Conservation (phyloP, 192 early-diverging fungal genomes). For the Coemansia brasiliensis region DNA sequence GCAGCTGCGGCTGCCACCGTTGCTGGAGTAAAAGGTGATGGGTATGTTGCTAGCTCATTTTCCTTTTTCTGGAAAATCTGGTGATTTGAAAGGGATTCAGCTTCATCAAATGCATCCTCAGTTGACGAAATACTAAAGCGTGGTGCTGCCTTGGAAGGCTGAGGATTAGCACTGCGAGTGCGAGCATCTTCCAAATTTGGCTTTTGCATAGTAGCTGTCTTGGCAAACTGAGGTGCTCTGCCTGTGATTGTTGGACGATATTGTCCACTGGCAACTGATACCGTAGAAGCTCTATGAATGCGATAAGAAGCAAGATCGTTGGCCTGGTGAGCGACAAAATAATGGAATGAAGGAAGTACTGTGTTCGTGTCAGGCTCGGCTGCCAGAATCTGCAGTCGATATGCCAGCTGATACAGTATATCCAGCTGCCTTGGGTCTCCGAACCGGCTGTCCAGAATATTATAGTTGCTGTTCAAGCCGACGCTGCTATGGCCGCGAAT, state of each 20-base stretch:
- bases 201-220: not conserved
- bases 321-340: slow-evolving; percentile 33
- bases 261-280: slow-evolving; percentile 15
- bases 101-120: slow-evolving; percentile 6
- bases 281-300: slow-evolving; percentile 39
- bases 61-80: not conserved
- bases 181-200: not conserved
- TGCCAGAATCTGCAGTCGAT: slow-evolving; percentile 46
- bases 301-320: slow-evolving; percentile 25
- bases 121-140: slow-evolving; percentile 12
- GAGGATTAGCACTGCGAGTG: too few species aligned
- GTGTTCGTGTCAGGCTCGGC: slow-evolving; percentile 26
- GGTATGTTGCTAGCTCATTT: slow-evolving; percentile 1
- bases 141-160: not conserved
- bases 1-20: not conserved
- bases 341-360: slow-evolving; percentile 42
- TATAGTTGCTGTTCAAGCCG: not conserved
- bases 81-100: not conserved
- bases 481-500: slow-evolving; percentile 1
- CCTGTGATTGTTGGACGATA: not conserved
- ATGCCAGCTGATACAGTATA: slow-evolving; percentile 31
- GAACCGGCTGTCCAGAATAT: not conserved
- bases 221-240: not conserved
- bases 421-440: slow-evolving; percentile 37
- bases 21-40: not conserved